Evolutionary conservation across 352 stramenopile genomes (phyloP).

Genomic region (Blastocystis sp.): DNA sequence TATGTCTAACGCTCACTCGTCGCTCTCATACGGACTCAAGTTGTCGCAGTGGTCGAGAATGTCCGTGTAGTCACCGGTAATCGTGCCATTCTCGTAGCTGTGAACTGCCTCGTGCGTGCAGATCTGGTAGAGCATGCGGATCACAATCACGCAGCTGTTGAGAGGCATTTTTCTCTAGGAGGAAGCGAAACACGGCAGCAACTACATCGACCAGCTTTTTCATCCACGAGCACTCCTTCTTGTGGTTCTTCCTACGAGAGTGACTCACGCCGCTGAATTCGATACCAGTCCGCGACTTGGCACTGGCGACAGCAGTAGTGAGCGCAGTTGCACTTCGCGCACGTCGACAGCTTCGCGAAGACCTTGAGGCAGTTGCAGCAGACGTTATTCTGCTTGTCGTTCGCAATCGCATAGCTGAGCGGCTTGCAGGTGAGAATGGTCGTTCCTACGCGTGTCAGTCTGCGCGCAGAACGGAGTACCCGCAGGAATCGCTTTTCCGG

Average conservation of each 20-base stretch:
- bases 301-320: slow-evolving; percentile 44
- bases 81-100: background rate
- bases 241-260: slow-evolving; percentile 60
- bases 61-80: slow-evolving; percentile 52
- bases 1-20: background rate
- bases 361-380: slow-evolving; percentile 26
- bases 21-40: background rate
- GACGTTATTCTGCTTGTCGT: slow-evolving; percentile 29
- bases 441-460: slow-evolving; percentile 28
- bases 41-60: slow-evolving; percentile 66
- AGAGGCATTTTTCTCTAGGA: slow-evolving; percentile 40
- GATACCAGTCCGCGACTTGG: slow-evolving; percentile 62
- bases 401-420: slow-evolving; percentile 23
- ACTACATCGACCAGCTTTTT: slow-evolving; percentile 50
- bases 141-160: slow-evolving; percentile 37
- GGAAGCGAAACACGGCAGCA: background rate
- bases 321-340: slow-evolving; percentile 36
- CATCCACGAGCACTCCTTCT: slow-evolving; percentile 64
- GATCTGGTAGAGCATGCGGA: slow-evolving; percentile 64
- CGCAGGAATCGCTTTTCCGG: slow-evolving; percentile 20
- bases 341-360: slow-evolving; percentile 1
- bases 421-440: slow-evolving; percentile 58
- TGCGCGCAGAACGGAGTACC: background rate
- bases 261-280: background rate
- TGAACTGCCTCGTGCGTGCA: slow-evolving; percentile 34